phyloP scores from a whole-genome alignment of 176 grass and related monocot genomes.

The Stipa capillata region DNA sequence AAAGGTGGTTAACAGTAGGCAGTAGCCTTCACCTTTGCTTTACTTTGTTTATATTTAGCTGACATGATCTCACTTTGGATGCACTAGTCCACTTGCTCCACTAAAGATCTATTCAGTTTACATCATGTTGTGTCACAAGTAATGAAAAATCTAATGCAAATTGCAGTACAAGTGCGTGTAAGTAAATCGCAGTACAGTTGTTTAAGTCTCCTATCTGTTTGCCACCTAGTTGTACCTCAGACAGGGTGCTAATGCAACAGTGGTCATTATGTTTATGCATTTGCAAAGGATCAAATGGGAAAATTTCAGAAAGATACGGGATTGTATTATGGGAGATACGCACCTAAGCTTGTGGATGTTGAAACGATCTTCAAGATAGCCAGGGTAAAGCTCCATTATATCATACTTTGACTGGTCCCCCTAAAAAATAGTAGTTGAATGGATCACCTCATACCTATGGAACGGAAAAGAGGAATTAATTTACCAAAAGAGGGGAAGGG shows the following conservation, averaged over 20 bases:
- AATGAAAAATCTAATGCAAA: conserved; percentile 31
- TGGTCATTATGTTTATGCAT: background rate
- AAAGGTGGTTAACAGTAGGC: background rate
- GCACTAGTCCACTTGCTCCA: conserved; percentile 31
- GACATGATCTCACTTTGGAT: conserved; percentile 21
- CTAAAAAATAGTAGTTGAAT: background rate
- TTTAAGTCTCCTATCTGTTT: background rate
- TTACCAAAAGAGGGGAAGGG: background rate
- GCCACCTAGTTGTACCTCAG: background rate
- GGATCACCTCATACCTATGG: conserved; percentile 3
- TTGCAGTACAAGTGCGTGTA: background rate
- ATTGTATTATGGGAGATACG: background rate
- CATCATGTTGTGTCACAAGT: conserved; percentile 19
- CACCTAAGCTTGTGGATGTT: conserved; percentile 61
- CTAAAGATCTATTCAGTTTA: conserved; percentile 22
- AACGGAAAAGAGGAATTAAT: background rate
- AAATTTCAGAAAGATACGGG: background rate
- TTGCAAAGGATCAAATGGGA: background rate
- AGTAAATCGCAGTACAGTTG: background rate
- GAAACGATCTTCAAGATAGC: conserved; percentile 77
- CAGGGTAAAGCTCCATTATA: conserved; percentile 84
- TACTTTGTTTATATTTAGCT: conserved; percentile 1
- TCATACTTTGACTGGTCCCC: conserved; percentile 24
- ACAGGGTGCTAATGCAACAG: background rate
- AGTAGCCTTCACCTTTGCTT: background rate